These are phyloP conservation scores for Westerdykella sp. DNA, from an alignment of 2,329 filamentous ascomycete genomes.

Conservation along the genomic window DNA sequence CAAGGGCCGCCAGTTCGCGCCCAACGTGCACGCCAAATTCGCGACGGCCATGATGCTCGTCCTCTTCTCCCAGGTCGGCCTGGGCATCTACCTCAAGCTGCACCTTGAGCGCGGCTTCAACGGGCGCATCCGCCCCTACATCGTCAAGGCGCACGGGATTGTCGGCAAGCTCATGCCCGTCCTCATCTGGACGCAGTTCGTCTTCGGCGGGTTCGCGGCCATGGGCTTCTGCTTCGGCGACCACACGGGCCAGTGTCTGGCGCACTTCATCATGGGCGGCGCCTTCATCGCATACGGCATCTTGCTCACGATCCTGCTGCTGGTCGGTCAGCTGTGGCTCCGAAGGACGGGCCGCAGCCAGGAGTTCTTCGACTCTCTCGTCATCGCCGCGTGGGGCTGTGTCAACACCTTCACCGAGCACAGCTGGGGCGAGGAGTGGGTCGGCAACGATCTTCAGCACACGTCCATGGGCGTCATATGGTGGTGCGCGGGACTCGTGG, in stretches of 20 bases:
- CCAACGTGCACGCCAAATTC: conserved; percentile 76
- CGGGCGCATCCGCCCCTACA: conserved; percentile 64
- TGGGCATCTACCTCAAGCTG: conserved; percentile 82
- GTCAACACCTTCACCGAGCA: conserved; percentile 99
- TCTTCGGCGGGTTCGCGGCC: conserved; percentile 89
- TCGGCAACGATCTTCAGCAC: conserved; percentile 90
- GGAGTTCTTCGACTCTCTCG: conserved; percentile 89
- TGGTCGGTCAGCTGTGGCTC: conserved; percentile 86
- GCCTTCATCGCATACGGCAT: conserved; percentile 95
- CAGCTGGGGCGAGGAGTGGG: conserved; percentile 84
- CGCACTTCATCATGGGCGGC: conserved; percentile 98
- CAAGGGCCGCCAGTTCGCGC: conserved; percentile 76
- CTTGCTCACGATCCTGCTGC: conserved; percentile 73
- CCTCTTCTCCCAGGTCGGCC: conserved; percentile 65
- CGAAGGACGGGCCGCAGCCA: conserved; percentile 77
- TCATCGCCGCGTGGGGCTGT: conserved; percentile 92
- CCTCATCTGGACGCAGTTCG: conserved; percentile 84
- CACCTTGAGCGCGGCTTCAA: conserved; percentile 82
- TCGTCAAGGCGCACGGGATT: conserved; percentile 70
- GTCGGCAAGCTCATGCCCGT: conserved; percentile 84
- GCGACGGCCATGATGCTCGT: conserved; percentile 75
- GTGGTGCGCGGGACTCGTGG: conserved; percentile 90
- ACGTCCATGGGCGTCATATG: conserved; percentile 99
- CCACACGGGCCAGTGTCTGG: conserved; percentile 84
- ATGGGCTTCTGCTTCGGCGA: conserved; percentile 90